Conservation (phyloP, 2,329 filamentous ascomycete genomes). For the Pseudocercospora musae region DNA sequence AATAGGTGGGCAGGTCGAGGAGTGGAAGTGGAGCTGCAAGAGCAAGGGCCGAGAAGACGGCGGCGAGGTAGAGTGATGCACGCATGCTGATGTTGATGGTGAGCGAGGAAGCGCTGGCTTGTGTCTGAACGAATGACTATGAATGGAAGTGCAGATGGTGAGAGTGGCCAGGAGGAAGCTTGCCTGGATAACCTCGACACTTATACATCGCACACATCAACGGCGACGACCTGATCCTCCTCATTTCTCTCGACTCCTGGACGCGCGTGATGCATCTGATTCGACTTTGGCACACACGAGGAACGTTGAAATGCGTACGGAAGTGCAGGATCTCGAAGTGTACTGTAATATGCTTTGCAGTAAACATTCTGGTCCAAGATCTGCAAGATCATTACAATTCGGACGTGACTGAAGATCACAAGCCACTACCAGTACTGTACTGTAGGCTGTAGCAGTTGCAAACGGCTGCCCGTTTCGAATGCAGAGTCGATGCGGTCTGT, state of each 20-base stretch:
- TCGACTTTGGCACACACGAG: no score
- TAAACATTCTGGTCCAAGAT: no score
- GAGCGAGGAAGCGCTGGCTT: neutral
- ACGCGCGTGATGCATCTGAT: neutral
- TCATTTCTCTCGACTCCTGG: neutral
- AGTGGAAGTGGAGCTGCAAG: neutral
- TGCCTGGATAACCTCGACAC: neutral
- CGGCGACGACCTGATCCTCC: neutral
- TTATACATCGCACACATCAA: neutral
- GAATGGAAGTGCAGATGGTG: no score
- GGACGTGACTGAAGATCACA: no score
- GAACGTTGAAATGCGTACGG: no score
- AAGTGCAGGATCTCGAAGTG: no score
- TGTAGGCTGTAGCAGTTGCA: no score
- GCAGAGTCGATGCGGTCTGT: neutral
- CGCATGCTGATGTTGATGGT: neutral
- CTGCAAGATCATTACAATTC: no score
- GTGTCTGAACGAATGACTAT: neutral
- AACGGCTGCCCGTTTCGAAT: no score
- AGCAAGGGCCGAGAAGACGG: neutral
- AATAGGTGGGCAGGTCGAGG: neutral
- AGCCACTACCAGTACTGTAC: no score
- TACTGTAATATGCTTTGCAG: no score
- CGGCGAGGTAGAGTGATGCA: neutral
- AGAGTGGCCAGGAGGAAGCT: neutral